Evolutionary conservation across 179 eudicot genomes (phyloP), one percentile per base, ranked within the genome.

Genomic region (Silene coronaria): DNA sequence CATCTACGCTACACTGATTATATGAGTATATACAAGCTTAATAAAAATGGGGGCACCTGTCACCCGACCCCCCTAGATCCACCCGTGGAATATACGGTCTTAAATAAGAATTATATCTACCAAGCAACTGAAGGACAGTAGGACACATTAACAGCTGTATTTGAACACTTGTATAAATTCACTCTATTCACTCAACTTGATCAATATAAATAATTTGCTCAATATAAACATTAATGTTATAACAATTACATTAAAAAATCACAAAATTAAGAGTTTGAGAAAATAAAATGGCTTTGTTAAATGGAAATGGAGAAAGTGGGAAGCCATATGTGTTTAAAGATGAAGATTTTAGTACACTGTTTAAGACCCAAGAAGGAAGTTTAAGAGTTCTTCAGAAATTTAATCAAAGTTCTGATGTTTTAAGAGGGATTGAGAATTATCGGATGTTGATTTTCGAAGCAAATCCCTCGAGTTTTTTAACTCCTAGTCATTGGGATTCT

Each of bases 331-430:
- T 71, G n/a, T 71, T 71, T 13, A 23, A 53, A 7, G 74, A 71
- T 27, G 63, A 71, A 71, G 74, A 71, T 71, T 71, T 24, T 28
- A 71, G 24, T 8, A 71, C 74, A 71, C 6, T 71, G 46, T 71
- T 53, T 8, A 71, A 14, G 10, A 48, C 74, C 7, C 9, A 71
- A 71, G n/a, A 27, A 7, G 74, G 64, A 2, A 28, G 53, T 28
- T 30, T 71, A 28, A 71, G 24, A 6, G 63, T 71, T 26, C 63
- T 71, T 27, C 28, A 53, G 45, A 71, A 51, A 9, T 71, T 71
- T 32, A 3, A 22, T 53, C 17, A 55, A 42, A 68, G 16, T 9
- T 68, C 57, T 32, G 22, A 34, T 70, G 0, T 71, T 71, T 71
- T 71, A n/a, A 71, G 45, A 2, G 74, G 63, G 0, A 27, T 71